Conservation (phyloP, 202 grass and related monocot species). For the Brachypodium distachyon region DNA sequence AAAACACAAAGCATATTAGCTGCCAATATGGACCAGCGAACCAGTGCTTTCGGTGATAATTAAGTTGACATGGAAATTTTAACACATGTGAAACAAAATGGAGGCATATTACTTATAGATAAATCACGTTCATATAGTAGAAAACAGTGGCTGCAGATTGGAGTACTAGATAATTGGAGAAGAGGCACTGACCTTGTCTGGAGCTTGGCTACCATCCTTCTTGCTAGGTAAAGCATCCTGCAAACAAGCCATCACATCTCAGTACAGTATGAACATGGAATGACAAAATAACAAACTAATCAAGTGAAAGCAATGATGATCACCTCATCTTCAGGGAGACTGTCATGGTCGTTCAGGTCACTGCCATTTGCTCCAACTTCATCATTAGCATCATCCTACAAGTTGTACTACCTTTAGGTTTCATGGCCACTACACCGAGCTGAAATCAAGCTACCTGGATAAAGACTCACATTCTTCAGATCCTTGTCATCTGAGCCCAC, state of each 20-base stretch:
- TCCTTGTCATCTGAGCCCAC: background rate
- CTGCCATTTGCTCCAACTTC: background rate
- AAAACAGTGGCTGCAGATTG: background rate
- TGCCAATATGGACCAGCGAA: background rate
- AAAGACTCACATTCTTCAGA: slow-evolving; percentile 36
- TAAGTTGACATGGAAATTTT: background rate
- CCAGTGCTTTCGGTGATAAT: background rate
- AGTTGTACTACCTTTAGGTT: background rate
- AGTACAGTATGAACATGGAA: background rate
- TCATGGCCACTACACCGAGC: background rate
- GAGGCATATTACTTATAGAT: background rate
- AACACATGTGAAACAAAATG: background rate
- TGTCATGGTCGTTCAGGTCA: background rate
- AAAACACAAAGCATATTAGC: background rate
- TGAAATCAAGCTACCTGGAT: background rate
- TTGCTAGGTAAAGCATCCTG: slow-evolving; percentile 21
- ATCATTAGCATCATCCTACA: slow-evolving; percentile 30
- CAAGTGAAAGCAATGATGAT: background rate
- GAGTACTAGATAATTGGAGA: background rate
- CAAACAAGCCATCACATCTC: background rate
- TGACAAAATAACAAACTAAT: background rate
- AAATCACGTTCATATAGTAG: background rate
- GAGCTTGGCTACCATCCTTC: slow-evolving; percentile 9
- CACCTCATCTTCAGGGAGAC: slow-evolving; percentile 27
- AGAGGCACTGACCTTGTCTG: background rate